A percentile compares a stretch with the other conserved stretches of the same genome.
These are phyloP conservation scores for Mycena indigotica DNA, from an alignment of 768 basidiomycete species.

Conservation along the genomic window DNA sequence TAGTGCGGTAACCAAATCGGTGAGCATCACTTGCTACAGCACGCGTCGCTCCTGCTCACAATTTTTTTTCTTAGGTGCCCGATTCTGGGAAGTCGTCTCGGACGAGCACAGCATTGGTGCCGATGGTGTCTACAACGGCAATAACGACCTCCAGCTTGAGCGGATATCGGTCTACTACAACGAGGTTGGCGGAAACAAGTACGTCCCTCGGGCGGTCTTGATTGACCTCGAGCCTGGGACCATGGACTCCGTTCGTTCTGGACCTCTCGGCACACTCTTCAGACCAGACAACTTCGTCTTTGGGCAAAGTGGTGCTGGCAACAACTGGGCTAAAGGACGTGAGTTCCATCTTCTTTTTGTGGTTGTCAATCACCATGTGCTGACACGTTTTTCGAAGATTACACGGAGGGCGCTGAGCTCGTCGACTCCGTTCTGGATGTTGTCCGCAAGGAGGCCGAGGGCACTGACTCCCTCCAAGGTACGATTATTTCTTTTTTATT, in stretches of 20 bases:
- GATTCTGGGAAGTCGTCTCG: slow-evolving; percentile 97
- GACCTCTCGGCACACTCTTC: slow-evolving; percentile 90
- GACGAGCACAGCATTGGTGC: slow-evolving; percentile 96
- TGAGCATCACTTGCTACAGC: slow-evolving; percentile 30
- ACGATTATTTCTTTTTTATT: slow-evolving; percentile 21
- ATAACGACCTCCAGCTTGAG: slow-evolving; percentile 93
- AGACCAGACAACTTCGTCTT: slow-evolving; percentile 98
- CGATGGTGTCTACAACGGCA: slow-evolving; percentile 94
- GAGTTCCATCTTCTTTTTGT: slow-evolving; percentile 41
- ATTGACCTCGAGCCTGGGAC: slow-evolving; percentile 98
- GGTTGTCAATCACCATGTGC: not conserved
- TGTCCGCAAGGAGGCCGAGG: slow-evolving; percentile 98
- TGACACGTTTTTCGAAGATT: slow-evolving; percentile 52
- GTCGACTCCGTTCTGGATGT: slow-evolving; percentile 98
- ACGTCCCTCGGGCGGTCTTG: slow-evolving; percentile 96
- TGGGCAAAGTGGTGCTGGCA: slow-evolving; percentile 96
- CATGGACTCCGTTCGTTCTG: slow-evolving; percentile 90
- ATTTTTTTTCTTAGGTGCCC: slow-evolving; percentile 62
- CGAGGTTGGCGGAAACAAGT: slow-evolving; percentile 92
- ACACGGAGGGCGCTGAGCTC: slow-evolving; percentile 96
- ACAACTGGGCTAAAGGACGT: slow-evolving; percentile 99
- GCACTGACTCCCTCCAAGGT: slow-evolving; percentile 96
- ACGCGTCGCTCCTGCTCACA: slow-evolving; percentile 24
- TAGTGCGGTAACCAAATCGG: slow-evolving; percentile 99
- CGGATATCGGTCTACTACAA: slow-evolving; percentile 99